Percentiles rank a stretch among this genome's conserved stretches.
Conservation (phyloP, 139 green algal species). For the Haematococcus sp. region DNA sequence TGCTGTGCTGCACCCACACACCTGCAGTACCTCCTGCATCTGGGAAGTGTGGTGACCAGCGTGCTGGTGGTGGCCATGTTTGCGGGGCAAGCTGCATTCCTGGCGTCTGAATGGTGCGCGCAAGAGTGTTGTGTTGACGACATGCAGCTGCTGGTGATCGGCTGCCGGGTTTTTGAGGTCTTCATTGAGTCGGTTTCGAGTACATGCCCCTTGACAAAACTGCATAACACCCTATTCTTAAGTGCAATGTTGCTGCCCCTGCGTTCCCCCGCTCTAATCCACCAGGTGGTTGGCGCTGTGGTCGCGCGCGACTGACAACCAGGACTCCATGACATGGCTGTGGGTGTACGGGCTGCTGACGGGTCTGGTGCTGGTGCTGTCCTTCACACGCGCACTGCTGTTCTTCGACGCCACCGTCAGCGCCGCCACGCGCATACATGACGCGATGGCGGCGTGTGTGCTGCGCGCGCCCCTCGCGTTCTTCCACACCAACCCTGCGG, state of each 20-base stretch:
- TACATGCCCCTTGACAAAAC: no score
- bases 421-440: conserved; percentile 52
- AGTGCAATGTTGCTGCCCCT: no score
- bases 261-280: no score
- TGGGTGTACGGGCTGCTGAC: conserved; percentile 61
- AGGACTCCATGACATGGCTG: conserved; percentile 15
- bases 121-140: no score
- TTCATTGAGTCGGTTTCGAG: no score
- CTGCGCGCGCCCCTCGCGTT: conserved; percentile 86
- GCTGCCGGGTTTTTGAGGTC: no score
- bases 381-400: conserved; percentile 38
- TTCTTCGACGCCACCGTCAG: conserved; percentile 64
- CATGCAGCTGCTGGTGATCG: no score
- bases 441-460: conserved; percentile 52
- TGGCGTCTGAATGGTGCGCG: conserved; percentile 64
- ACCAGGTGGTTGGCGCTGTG: conserved; percentile 54
- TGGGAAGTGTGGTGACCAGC: conserved; percentile 12
- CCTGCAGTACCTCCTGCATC: conserved; percentile 7
- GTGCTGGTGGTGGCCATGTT: conserved; percentile 50
- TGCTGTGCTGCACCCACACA: no score
- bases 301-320: conserved; percentile 19
- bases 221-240: no score
- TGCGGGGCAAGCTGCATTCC: conserved; percentile 54
- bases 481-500: conserved; percentile 92
- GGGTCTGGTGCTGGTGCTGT: conserved; percentile 41